Evolutionary conservation across 805 yeast species (phyloP).

Genomic region (Nakazawaea wickerhamii): DNA sequence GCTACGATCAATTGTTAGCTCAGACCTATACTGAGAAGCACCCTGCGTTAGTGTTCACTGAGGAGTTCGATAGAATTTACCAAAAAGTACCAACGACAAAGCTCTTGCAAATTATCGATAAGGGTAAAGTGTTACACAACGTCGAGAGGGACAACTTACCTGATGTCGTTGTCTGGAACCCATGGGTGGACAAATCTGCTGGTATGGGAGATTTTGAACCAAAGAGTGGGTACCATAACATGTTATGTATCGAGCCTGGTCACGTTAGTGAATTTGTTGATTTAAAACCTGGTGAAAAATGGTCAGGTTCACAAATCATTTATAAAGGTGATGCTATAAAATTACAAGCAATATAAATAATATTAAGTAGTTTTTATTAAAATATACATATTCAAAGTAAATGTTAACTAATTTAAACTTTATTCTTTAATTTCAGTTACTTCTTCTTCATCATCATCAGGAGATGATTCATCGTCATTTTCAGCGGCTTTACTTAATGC

Average conservation of each 20-base stretch:
- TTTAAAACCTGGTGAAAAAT: constrained; percentile 64
- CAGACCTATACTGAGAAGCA: constrained; percentile 61
- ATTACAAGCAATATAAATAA: constrained; percentile 44
- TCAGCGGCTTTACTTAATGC: constrained; percentile 5
- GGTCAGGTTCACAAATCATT: constrained; percentile 67
- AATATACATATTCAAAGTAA: neutral
- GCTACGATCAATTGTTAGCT: constrained; percentile 71
- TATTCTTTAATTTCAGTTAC: constrained; percentile 30
- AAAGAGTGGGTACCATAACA: constrained; percentile 70
- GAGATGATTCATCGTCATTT: constrained; percentile 19
- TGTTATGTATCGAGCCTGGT: constrained; percentile 97
- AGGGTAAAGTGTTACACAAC: constrained; percentile 67
- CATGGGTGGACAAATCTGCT: constrained; percentile 81
- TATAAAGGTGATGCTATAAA: constrained; percentile 56
- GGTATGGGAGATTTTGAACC: constrained; percentile 90
- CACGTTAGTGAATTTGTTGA: constrained; percentile 63
- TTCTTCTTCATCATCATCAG: constrained; percentile 15
- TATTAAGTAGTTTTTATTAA: neutral
- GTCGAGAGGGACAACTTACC: constrained; percentile 55
- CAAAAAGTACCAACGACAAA: constrained; percentile 50
- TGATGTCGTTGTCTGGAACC: constrained; percentile 92
- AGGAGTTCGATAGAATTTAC: constrained; percentile 85
- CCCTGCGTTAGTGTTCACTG: constrained; percentile 68
- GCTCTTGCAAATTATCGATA: constrained; percentile 60
- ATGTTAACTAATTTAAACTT: too few relatives aligned